Conservation (phyloP, 2,329 filamentous ascomycete species). For the Chalara sp. region DNA sequence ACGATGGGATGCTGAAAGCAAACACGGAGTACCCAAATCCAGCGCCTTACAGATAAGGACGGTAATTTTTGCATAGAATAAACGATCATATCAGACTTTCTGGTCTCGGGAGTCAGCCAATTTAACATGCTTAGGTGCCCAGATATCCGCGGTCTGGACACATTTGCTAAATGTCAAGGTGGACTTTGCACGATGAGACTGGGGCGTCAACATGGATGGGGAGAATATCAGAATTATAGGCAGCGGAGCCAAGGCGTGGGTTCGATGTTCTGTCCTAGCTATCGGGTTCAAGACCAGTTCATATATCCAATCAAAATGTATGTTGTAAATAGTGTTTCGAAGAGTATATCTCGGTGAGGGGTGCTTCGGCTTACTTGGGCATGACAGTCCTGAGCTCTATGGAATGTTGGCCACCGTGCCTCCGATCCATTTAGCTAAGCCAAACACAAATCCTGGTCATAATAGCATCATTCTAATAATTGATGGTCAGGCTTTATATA, state of each 20-base stretch:
- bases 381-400: slow-evolving; percentile 19
- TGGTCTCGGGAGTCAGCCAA: slow-evolving; percentile 52
- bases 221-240: slow-evolving; percentile 54
- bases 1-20: slow-evolving; percentile 44
- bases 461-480: slow-evolving; percentile 24
- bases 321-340: slow-evolving; percentile 34
- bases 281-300: slow-evolving; percentile 56
- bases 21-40: slow-evolving; percentile 45
- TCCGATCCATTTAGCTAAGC: slow-evolving; percentile 30
- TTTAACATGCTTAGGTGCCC: slow-evolving; percentile 50
- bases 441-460: slow-evolving; percentile 23
- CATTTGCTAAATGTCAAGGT: slow-evolving; percentile 40
- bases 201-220: slow-evolving; percentile 44
- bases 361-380: slow-evolving; percentile 30
- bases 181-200: slow-evolving; percentile 55
- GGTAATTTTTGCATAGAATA: slow-evolving; percentile 45
- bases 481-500: slow-evolving; percentile 20
- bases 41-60: slow-evolving; percentile 44
- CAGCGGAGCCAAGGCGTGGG: slow-evolving; percentile 48
- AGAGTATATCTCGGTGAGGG: slow-evolving; percentile 45
- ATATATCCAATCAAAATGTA: slow-evolving; percentile 48
- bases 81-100: slow-evolving; percentile 46
- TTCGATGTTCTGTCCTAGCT: slow-evolving; percentile 51
- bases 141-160: slow-evolving; percentile 36
- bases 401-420: slow-evolving; percentile 23